phyloP scores from a whole-genome alignment of 352 stramenopile species.

The Phytophthora fragariaefolia region DNA sequence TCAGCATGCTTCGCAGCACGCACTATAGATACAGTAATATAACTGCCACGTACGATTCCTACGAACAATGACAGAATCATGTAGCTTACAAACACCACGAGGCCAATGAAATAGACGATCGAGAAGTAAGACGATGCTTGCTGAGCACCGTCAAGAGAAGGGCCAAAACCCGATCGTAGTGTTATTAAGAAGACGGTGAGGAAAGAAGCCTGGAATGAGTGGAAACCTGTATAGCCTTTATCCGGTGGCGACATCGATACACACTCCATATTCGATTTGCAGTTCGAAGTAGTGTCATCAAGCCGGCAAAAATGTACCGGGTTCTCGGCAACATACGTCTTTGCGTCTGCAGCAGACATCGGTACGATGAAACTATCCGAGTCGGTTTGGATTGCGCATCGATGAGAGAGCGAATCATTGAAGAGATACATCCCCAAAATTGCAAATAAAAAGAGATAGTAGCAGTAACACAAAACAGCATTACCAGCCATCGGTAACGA shows the following conservation, averaged over 20 bases:
- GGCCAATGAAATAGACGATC: conserved; percentile 82
- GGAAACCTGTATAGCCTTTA: conserved; percentile 80
- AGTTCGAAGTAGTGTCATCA: conserved; percentile 25
- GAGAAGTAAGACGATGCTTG: conserved; percentile 77
- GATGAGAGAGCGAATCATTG: conserved; percentile 80
- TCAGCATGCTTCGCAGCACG: conserved; percentile 36
- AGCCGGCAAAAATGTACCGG: conserved; percentile 64
- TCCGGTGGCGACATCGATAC: conserved; percentile 67
- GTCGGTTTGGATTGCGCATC: conserved; percentile 56
- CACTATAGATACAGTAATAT: conserved; percentile 73
- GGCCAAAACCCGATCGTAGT: conserved; percentile 75
- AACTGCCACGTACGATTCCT: conserved; percentile 83
- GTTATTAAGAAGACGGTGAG: conserved; percentile 84
- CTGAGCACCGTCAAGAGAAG: conserved; percentile 73
- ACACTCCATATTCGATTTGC: conserved; percentile 54
- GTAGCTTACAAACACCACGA: conserved; percentile 87
- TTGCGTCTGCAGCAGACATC: conserved; percentile 17
- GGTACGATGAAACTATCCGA: conserved; percentile 31
- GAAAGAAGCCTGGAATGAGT: conserved; percentile 86
- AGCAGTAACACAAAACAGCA: conserved; percentile 80
- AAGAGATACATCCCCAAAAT: conserved; percentile 90
- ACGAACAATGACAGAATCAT: conserved; percentile 88
- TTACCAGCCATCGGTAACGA: conserved; percentile 78
- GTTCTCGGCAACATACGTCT: conserved; percentile 57
- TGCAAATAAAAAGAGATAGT: conserved; percentile 88